Percentiles rank a stretch among this genome's conserved stretches.
These are phyloP conservation scores for Artemisia tridentata DNA, from an alignment of 129 eudicot genomes.

Conservation along the genomic window DNA sequence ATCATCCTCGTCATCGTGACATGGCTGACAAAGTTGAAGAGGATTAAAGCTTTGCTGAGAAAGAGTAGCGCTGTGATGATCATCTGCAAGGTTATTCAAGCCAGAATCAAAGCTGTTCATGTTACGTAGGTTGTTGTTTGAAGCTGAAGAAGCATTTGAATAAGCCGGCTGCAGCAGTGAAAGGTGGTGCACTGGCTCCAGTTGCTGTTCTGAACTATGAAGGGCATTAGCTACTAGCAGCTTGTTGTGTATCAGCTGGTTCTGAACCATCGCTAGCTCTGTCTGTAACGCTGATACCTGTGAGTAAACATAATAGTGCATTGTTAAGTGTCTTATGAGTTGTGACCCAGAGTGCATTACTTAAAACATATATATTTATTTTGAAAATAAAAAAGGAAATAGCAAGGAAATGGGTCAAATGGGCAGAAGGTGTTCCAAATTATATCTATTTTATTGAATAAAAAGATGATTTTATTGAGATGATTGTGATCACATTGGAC, in stretches of 20 bases:
- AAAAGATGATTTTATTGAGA: too few relatives aligned
- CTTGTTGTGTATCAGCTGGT: conserved; percentile 59
- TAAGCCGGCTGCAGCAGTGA: conserved; percentile 49
- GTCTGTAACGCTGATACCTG: conserved; percentile 64
- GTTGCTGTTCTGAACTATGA: conserved; percentile 45
- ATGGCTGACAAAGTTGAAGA: conserved; percentile 35
- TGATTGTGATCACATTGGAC: too few relatives aligned
- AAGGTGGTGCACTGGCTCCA: conserved; percentile 42
- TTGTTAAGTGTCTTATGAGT: neutral
- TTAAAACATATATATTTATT: neutral
- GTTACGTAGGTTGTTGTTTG: conserved; percentile 47
- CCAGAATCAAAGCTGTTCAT: conserved; percentile 41
- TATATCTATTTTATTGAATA: too few relatives aligned
- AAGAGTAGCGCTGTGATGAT: conserved; percentile 26
- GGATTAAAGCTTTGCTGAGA: conserved; percentile 48
- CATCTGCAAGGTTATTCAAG: conserved; percentile 32
- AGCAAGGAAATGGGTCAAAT: too few relatives aligned
- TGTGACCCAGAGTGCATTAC: neutral
- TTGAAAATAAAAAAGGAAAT: neutral
- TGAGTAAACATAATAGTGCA: neutral
- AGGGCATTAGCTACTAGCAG: conserved; percentile 50
- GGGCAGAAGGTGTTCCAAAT: too few relatives aligned
- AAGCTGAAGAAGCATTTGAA: conserved; percentile 60
- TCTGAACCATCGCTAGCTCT: conserved; percentile 66
- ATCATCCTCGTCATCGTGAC: conserved; percentile 45